A percentile compares a stretch with the other conserved stretches of the same genome.
These are phyloP conservation scores for Apiospora sp. DNA, from an alignment of 2,329 filamentous ascomycete genomes.

Conservation along the genomic window DNA sequence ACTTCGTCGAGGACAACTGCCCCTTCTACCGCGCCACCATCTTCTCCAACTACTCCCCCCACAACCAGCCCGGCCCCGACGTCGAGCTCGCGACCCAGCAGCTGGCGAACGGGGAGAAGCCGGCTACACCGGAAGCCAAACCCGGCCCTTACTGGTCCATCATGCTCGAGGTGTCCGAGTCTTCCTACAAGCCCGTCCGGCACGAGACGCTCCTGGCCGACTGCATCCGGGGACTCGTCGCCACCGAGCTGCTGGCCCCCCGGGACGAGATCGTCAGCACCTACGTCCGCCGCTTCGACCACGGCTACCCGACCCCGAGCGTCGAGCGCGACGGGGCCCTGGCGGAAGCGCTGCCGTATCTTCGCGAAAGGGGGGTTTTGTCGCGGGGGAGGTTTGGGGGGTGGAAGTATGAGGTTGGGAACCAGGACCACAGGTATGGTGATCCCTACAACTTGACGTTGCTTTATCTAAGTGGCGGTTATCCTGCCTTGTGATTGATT, in stretches of 20 bases:
- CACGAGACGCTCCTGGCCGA: conserved; percentile 84
- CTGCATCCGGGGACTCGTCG: conserved; percentile 93
- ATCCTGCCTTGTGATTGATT: not conserved
- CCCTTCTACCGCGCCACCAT: conserved; percentile 99
- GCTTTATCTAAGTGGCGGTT: too few relatives aligned
- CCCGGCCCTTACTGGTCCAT: conserved; percentile 99
- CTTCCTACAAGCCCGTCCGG: conserved; percentile 92
- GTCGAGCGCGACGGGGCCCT: conserved; percentile 95
- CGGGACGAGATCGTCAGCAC: conserved; percentile 84
- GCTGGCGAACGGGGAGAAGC: conserved; percentile 84
- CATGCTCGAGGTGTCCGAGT: conserved; percentile 98
- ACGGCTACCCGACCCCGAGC: conserved; percentile 95
- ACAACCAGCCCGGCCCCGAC: conserved; percentile 89
- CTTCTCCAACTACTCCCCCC: conserved; percentile 99
- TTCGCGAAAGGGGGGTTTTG: conserved; percentile 89
- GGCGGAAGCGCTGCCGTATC: conserved; percentile 88
- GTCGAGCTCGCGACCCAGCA: conserved; percentile 87
- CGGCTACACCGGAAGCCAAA: conserved; percentile 74
- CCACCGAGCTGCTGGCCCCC: conserved; percentile 93
- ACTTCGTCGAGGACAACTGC: conserved; percentile 99
- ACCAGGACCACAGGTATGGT: conserved; percentile 83
- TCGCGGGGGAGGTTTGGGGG: conserved; percentile 96
- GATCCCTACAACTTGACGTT: too few relatives aligned
- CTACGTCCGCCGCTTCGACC: conserved; percentile 96
- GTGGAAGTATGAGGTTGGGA: conserved; percentile 95